phyloP scores from a whole-genome alignment of 106 monocot genomes.

The Dendrobium chrysotoxum region DNA sequence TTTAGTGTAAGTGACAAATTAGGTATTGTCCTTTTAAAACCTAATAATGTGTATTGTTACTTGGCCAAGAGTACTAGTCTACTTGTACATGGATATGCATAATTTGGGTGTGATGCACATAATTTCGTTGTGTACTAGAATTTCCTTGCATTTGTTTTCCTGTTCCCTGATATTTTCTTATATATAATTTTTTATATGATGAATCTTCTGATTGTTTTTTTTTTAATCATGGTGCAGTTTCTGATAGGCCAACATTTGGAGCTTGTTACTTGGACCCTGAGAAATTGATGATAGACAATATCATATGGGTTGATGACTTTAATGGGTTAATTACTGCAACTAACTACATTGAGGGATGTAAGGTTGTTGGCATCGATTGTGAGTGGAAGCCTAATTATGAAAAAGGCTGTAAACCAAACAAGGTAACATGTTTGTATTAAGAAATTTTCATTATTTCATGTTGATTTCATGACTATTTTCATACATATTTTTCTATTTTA shows the following conservation, averaged over 20 bases:
- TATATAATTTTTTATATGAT: background rate
- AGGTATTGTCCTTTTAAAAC: background rate
- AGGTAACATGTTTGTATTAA: slow-evolving; percentile 28
- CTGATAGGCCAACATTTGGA: slow-evolving; percentile 21
- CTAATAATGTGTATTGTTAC: no score
- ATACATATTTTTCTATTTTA: background rate
- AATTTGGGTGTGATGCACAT: background rate
- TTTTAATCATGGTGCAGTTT: slow-evolving; percentile 28
- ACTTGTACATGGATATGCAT: background rate
- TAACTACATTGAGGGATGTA: slow-evolving; percentile 65
- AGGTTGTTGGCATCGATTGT: slow-evolving; percentile 92
- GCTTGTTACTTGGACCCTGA: slow-evolving; percentile 52
- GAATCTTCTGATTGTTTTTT: background rate
- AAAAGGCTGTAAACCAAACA: slow-evolving; percentile 77
- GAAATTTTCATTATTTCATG: background rate
- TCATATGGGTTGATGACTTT: slow-evolving; percentile 80
- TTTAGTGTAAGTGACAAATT: background rate
- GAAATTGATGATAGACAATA: slow-evolving; percentile 54
- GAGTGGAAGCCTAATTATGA: slow-evolving; percentile 98
- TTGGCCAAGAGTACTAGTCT: no score
- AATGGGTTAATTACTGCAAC: slow-evolving; percentile 48
- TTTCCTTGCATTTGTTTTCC: no score
- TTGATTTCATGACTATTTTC: background rate
- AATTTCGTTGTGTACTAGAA: background rate
- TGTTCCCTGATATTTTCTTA: background rate